Conservation (phyloP, 73 alveolate genomes). For the Tetrahymena elliotti region DNA sequence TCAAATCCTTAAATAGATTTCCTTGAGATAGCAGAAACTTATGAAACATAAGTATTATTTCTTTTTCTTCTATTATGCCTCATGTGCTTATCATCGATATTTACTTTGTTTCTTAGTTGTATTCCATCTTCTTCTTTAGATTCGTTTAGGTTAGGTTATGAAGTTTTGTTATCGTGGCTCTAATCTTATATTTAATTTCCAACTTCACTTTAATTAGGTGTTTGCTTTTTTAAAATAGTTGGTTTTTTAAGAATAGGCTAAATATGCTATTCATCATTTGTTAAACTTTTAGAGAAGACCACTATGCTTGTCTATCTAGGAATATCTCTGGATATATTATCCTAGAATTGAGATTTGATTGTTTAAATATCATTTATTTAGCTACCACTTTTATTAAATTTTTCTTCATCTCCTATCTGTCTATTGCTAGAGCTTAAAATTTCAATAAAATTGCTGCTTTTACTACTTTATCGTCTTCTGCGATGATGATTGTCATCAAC, state of each 20-base stretch:
- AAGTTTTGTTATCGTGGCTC: neutral
- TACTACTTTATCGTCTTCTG: neutral
- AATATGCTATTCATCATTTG: neutral
- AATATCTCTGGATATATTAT: neutral
- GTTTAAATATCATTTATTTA: neutral
- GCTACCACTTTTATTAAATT: neutral
- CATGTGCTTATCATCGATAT: neutral
- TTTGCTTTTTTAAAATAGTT: neutral
- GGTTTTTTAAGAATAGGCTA: neutral
- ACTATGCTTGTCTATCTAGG: neutral
- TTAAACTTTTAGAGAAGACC: neutral
- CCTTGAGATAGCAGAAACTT: neutral
- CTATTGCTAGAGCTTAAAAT: neutral
- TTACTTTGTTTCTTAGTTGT: neutral
- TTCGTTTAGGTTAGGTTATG: neutral
- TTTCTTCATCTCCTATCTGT: neutral
- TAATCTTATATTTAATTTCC: neutral
- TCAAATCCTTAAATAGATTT: neutral
- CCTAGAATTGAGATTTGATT: neutral
- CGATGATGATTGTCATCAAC: neutral
- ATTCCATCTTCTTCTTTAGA: neutral
- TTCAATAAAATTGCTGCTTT: neutral
- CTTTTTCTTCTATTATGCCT: neutral
- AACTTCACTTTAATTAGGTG: neutral
- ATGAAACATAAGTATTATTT: neutral